phyloP scores from a whole-genome alignment of 352 stramenopile species.

The Hyaloperonospora brassicae region DNA sequence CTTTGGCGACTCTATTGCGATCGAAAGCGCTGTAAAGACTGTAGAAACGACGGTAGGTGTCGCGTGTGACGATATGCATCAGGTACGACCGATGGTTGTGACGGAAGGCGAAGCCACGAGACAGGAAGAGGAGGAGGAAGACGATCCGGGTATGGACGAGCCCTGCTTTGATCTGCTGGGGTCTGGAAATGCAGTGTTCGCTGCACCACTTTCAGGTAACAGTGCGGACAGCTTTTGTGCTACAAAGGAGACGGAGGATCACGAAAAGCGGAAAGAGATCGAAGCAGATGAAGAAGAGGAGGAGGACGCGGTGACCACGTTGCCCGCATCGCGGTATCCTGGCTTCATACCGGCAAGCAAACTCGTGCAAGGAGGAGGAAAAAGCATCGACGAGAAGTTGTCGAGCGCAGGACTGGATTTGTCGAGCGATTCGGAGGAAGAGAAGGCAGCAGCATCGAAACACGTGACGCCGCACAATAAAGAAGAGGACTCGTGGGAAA shows the following conservation, averaged over 20 bases:
- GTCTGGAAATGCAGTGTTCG: slow-evolving; percentile 19
- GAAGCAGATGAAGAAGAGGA: slow-evolving; percentile 9
- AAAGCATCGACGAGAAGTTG: slow-evolving; percentile 32
- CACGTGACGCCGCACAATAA: slow-evolving; percentile 5
- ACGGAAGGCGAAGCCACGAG: slow-evolving; percentile 3
- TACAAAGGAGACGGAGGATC: slow-evolving; percentile 9
- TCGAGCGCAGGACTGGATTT: slow-evolving; percentile 39
- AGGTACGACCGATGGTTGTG: slow-evolving; percentile 3
- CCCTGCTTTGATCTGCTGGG: slow-evolving; percentile 47
- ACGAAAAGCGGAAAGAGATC: neutral
- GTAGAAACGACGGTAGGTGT: neutral
- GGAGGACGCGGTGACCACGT: slow-evolving; percentile 2
- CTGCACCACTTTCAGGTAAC: neutral
- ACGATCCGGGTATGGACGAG: slow-evolving; percentile 21
- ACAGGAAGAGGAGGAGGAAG: slow-evolving; percentile 18
- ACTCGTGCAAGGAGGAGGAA: slow-evolving; percentile 15
- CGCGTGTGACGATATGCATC: neutral
- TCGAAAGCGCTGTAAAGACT: neutral
- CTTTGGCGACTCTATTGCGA: slow-evolving; percentile 1
- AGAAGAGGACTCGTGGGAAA: slow-evolving; percentile 10
- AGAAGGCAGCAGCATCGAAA: slow-evolving; percentile 14
- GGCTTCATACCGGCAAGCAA: slow-evolving; percentile 26
- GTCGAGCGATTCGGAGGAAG: slow-evolving; percentile 41
- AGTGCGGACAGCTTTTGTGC: slow-evolving; percentile 1
- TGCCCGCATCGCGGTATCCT: slow-evolving; percentile 6